Evolutionary conservation across 306 rosid species (phyloP).

Genomic region (Psophocarpus tetragonolobus): DNA sequence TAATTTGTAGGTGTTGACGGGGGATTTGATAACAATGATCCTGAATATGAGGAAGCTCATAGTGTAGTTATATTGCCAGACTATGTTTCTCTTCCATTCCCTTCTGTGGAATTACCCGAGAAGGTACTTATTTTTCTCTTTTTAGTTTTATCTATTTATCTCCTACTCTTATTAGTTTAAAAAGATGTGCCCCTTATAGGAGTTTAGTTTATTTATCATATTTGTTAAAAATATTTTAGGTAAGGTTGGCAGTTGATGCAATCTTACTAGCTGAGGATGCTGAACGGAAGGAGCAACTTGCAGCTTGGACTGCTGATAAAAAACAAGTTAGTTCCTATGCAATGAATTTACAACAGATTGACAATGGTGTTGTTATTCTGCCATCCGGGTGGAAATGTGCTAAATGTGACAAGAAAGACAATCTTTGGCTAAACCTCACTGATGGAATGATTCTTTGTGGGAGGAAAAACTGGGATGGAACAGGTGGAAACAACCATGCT

Average conservation of each 20-base stretch:
- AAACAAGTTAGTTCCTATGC: constrained; percentile 72
- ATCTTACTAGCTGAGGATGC: constrained; percentile 79
- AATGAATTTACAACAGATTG: constrained; percentile 68
- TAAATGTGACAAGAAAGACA: constrained; percentile 85
- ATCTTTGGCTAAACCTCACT: constrained; percentile 93
- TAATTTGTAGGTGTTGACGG: constrained; percentile 77
- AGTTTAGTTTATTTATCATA: constrained; percentile 16
- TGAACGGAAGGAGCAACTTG: constrained; percentile 85
- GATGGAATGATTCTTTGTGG: constrained; percentile 93
- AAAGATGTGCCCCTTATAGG: not conserved
- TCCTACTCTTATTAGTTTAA: not conserved
- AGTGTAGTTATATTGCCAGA: constrained; percentile 74
- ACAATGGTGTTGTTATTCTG: constrained; percentile 77
- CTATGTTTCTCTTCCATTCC: constrained; percentile 82
- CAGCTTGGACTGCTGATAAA: constrained; percentile 91
- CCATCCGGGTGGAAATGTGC: constrained; percentile 92
- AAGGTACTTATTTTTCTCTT: constrained; percentile 54
- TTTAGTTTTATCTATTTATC: not conserved
- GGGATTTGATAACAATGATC: constrained; percentile 85
- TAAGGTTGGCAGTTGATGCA: constrained; percentile 90
- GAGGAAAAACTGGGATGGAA: constrained; percentile 94
- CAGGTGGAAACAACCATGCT: constrained; percentile 96
- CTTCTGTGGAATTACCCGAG: constrained; percentile 96
- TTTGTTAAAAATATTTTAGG: constrained; percentile 51
- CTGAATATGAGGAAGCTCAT: constrained; percentile 71